Base-by-base conservation (phyloP, 148 eudicot genomes). In the Rhododendron henanense region DNA sequence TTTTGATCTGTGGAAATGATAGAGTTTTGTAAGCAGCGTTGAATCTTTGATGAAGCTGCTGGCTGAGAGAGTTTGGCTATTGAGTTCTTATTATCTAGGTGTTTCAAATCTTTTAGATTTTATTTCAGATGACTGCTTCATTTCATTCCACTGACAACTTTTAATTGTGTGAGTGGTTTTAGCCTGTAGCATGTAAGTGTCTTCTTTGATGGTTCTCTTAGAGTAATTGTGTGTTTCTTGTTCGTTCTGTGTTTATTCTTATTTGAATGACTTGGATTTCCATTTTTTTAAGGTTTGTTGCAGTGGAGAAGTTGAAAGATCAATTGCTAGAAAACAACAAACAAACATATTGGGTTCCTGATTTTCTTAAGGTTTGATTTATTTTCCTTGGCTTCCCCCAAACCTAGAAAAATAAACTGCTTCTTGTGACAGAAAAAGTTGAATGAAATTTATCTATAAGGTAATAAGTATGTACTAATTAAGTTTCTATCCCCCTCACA, bases 291-390 rank as follows among this genome's bases (percentile, higher is more conserved):
- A 95, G 98, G 99, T 97, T 97, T 89, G 93, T 95, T 87, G 95
- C 95, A 21, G 99, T 97, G 88, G 99, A 97, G 82, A 91, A 91
- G 90, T 91, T 95, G 50, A 97, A 95, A 87, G 98, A 95, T 87
- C 93, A 93, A 87, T 89, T 97, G 90, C 92, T 97, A 44, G 95
- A 94, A 83, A 97, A 93, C 92, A 97, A 93, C 89, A 92, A 93
- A 87, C 87, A 92, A 89, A 97, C 99, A 4, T 93, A 93, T 81
- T 97, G 99, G 99, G 99, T 97, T 71, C 99, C 98, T 85, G 94
- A 93, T 87, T 97, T 97, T 89, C 98, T 97, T 80, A 97, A 97
- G 98, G 98, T 95, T 82, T 71, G 87, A 19, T 69, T 13, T 47
- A 35, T 82, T 5, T 8, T 8, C 48, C 48, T 45, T 45, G 48